Conservation (phyloP, 225 moss, liverwort and hornwort genomes). For the Marchantia paleacea region DNA sequence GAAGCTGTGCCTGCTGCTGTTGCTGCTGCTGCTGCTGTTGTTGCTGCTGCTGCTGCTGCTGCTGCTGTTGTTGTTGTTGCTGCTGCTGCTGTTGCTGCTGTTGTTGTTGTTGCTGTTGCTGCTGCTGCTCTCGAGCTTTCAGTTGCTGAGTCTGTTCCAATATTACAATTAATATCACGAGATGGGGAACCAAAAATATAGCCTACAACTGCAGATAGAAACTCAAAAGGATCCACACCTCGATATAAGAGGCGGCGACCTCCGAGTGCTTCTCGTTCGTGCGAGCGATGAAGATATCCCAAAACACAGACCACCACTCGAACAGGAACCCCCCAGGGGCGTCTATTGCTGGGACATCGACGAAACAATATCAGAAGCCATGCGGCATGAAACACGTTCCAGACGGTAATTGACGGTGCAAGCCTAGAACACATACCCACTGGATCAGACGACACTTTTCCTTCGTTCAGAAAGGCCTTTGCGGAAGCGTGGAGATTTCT, state of each 20-base stretch:
- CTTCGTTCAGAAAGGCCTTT: slow-evolving; percentile 90
- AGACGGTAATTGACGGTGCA: not conserved
- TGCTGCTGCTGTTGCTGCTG: slow-evolving; percentile 77
- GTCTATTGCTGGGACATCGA: slow-evolving; percentile 75
- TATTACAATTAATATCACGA: slow-evolving; percentile 1
- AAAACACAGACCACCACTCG: slow-evolving; percentile 99
- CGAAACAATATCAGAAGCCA: slow-evolving; percentile 5
- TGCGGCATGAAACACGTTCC: not conserved
- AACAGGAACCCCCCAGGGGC: slow-evolving; percentile 98
- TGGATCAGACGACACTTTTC: slow-evolving; percentile 98
- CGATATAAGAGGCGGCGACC: slow-evolving; percentile 99
- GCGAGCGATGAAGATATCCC: slow-evolving; percentile 99
- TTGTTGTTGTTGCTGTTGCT: slow-evolving; percentile 57
- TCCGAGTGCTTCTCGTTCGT: slow-evolving; percentile 99
- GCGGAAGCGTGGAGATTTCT: slow-evolving; percentile 93
- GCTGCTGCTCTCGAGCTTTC: slow-evolving; percentile 62
- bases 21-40: slow-evolving; percentile 53
- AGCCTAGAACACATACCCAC: slow-evolving; percentile 59
- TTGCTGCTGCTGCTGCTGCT: slow-evolving; percentile 52
- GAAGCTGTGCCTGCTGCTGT: slow-evolving; percentile 50
- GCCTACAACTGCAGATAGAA: slow-evolving; percentile 4
- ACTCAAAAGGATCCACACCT: slow-evolving; percentile 53
- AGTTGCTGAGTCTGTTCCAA: slow-evolving; percentile 61
- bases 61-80: slow-evolving; percentile 64
- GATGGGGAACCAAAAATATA: not conserved